Base-by-base conservation (phyloP, 768 basidiomycete genomes). In the Cyclocybe cylindracea region DNA sequence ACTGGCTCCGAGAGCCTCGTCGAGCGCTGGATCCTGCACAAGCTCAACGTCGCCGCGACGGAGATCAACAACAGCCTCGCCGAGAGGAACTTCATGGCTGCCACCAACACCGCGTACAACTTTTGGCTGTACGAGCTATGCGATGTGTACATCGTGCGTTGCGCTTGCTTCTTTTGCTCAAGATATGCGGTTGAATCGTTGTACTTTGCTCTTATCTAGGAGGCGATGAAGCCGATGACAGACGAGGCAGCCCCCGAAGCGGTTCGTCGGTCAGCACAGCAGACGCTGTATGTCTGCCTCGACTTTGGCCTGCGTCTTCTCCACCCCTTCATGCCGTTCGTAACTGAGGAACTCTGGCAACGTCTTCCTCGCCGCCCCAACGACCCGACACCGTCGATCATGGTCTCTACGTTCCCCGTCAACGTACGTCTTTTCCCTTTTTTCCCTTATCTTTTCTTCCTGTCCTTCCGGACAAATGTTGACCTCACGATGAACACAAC, bases 41-140 rank as follows among this genome's bases (percentile, higher is more conserved):
- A 96, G 65, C 84, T 98, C 50, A 93, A 98, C 68, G 65, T 84
- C 33, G 90, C 95, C 5, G 79, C 90, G 0, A 70, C 70, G 2
- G 88, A 92, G 62, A 77, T 93, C 62, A 96, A 96, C 70, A 76
- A 74, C 34, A 74, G 84, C 14, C 77, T 98, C 3, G 73, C 80
- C 19, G 84, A 86, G 18, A 84, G 96, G 40, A 95, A 95, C 66
- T 98, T 99, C 75, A 94, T 96, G 87, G 76, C 79, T 13, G 97
- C 94, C 1, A 96, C 97, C 0, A 86, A 78, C 2, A 78, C 84
- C 0, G 87, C 83, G 0, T 84, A 98, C 73, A 91, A 91, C 62
- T 98, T 97, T 77, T 99, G 97, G 96, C 70, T 99, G 36, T 95
- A 98, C 67, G 96, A 99, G 69, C 77, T 98, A n/a, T 99, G 97